These are phyloP conservation scores for Lactifluus subvellereus DNA, from an alignment of 768 basidiomycete species.

Conservation along the genomic window DNA sequence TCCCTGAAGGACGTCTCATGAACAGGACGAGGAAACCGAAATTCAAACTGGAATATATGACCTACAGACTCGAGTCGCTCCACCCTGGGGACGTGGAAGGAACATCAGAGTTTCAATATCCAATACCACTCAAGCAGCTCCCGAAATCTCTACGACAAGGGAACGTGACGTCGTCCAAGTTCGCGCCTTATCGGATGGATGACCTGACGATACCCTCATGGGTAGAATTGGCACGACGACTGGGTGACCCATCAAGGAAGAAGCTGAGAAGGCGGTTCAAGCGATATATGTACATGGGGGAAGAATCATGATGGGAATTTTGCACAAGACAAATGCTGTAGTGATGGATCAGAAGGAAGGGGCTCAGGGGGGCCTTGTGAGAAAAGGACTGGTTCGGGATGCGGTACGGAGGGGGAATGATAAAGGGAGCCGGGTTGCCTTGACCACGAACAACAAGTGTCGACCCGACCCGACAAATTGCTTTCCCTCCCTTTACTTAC, in stretches of 20 bases:
- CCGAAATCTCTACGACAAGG: constrained; percentile 43
- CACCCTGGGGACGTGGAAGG: constrained; percentile 32
- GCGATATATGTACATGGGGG: constrained; percentile 67
- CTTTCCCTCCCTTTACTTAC: constrained; percentile 14
- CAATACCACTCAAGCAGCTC: constrained; percentile 51
- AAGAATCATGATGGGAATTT: constrained; percentile 6
- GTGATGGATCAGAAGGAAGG: constrained; percentile 12
- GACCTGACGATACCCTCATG: constrained; percentile 79
- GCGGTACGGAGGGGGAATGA: constrained; percentile 21
- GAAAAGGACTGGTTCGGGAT: constrained; percentile 16
- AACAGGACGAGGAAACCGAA: constrained; percentile 46
- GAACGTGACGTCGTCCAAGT: constrained; percentile 42
- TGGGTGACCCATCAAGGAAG: constrained; percentile 48
- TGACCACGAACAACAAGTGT: constrained; percentile 43
- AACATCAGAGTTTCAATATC: constrained; percentile 36
- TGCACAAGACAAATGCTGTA: not conserved
- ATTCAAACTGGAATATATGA: constrained; percentile 77
- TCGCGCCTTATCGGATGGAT: constrained; percentile 62
- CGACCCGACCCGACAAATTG: constrained; percentile 25
- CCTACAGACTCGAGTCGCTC: constrained; percentile 44
- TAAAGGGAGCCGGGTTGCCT: constrained; percentile 38
- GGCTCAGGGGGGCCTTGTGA: constrained; percentile 7
- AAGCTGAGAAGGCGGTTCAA: constrained; percentile 60
- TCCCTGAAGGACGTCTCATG: constrained; percentile 47
- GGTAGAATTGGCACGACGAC: constrained; percentile 55